Percentiles rank a stretch among this genome's conserved stretches.
These are phyloP conservation scores for Wickerhamomyces tratensis DNA, from an alignment of 805 yeast genomes.

Conservation along the genomic window DNA sequence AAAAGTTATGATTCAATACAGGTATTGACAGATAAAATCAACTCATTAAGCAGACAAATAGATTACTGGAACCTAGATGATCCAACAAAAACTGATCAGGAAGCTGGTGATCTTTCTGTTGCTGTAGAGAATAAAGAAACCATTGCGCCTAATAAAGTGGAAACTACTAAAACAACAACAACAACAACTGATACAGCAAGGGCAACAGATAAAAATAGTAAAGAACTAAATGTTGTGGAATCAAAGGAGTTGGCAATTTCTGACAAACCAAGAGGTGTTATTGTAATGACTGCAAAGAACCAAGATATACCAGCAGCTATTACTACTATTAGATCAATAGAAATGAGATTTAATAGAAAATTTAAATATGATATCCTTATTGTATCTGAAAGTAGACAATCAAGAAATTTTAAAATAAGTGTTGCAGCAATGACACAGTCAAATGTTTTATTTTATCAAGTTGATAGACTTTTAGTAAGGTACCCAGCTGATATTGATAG, in stretches of 20 bases:
- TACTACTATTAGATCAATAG: conserved; percentile 50
- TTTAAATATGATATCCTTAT: conserved; percentile 71
- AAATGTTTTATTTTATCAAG: conserved; percentile 44
- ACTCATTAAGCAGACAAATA: conserved; percentile 4
- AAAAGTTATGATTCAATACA: conserved; percentile 7
- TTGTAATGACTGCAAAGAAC: conserved; percentile 61
- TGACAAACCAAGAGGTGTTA: conserved; percentile 43
- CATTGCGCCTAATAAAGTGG: no score
- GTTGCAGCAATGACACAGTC: conserved; percentile 43
- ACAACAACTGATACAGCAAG: background rate
- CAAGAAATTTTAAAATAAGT: conserved; percentile 36
- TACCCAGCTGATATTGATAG: conserved; percentile 49
- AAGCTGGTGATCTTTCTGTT: no score
- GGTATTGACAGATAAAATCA: conserved; percentile 5
- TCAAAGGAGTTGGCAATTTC: background rate
- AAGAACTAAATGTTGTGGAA: no score
- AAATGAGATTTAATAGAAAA: conserved; percentile 52
- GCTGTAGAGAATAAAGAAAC: no score
- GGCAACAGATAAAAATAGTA: background rate
- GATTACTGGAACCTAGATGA: conserved; percentile 6
- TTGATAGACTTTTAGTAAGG: conserved; percentile 49
- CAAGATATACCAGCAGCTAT: conserved; percentile 44
- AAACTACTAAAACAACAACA: background rate
- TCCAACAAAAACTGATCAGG: background rate
- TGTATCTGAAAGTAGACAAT: conserved; percentile 53